Evolutionary conservation across 495 filamentous ascomycete species (phyloP).

Genomic region (Mytilinidion resinicola): DNA sequence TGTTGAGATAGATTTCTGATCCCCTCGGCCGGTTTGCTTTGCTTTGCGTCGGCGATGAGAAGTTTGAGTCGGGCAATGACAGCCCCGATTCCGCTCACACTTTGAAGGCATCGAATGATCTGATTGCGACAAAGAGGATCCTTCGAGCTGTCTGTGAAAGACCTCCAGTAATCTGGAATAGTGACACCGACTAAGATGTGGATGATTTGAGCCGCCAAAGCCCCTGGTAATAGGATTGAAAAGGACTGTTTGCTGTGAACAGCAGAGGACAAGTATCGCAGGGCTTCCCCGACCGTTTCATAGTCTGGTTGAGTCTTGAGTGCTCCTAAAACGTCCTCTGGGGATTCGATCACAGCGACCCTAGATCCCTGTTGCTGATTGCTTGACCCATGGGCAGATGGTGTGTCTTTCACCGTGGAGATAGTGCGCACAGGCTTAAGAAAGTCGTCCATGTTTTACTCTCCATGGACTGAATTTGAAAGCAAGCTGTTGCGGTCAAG

Average conservation of each 20-base stretch:
- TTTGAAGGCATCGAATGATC: slow-evolving; percentile 63
- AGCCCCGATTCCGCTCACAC: slow-evolving; percentile 64
- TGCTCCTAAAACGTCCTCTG: slow-evolving; percentile 54
- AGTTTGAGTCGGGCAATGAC: slow-evolving; percentile 56
- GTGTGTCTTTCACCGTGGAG: slow-evolving; percentile 10
- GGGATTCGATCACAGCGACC: slow-evolving; percentile 29
- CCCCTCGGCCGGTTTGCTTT: slow-evolving; percentile 31
- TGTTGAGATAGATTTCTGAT: slow-evolving; percentile 36
- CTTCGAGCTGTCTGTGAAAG: slow-evolving; percentile 31
- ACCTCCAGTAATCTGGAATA: slow-evolving; percentile 69
- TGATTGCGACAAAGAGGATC: slow-evolving; percentile 31
- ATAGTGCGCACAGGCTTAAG: slow-evolving; percentile 31
- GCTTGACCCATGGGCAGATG: not conserved
- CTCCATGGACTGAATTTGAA: not conserved
- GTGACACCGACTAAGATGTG: slow-evolving; percentile 62
- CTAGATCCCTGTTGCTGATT: slow-evolving; percentile 14
- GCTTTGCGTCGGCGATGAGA: slow-evolving; percentile 40
- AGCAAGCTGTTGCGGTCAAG: too few relatives aligned
- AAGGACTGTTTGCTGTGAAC: slow-evolving; percentile 38
- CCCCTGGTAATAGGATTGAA: slow-evolving; percentile 56
- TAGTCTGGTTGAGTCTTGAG: slow-evolving; percentile 61
- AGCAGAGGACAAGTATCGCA: slow-evolving; percentile 48
- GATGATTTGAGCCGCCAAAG: slow-evolving; percentile 62
- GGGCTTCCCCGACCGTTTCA: slow-evolving; percentile 46
- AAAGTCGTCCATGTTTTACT: slow-evolving; percentile 32